phyloP scores from a whole-genome alignment of 495 filamentous ascomycete genomes.

The Xylaria longipes region DNA sequence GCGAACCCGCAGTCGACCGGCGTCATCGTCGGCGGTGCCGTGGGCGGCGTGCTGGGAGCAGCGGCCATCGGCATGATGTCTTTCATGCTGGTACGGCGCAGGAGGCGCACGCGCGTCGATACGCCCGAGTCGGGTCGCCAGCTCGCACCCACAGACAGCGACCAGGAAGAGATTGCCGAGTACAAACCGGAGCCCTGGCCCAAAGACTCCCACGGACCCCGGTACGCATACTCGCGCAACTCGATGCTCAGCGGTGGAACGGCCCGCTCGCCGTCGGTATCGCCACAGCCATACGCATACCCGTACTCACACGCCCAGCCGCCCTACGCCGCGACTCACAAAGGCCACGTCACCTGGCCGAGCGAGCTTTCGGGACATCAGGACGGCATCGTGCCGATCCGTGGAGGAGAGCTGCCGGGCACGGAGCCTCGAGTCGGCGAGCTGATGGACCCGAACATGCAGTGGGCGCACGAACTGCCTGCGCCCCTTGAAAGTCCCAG shows the following conservation, averaged over 20 bases:
- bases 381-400: conserved; percentile 14
- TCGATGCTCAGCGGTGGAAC: conserved; percentile 29
- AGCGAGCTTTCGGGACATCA: conserved; percentile 35
- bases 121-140: conserved; percentile 11
- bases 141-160: neutral
- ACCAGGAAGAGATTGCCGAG: conserved; percentile 28
- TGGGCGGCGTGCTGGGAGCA: conserved; percentile 31
- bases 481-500: conserved; percentile 32
- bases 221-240: conserved; percentile 31
- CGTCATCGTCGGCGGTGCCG: conserved; percentile 33
- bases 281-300: neutral
- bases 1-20: conserved; percentile 13
- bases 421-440: conserved; percentile 16
- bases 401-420: conserved; percentile 18
- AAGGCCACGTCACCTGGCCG: conserved; percentile 26
- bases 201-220: conserved; percentile 34
- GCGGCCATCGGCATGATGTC: conserved; percentile 13
- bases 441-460: conserved; percentile 31
- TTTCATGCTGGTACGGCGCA: conserved; percentile 27
- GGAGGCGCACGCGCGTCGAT: conserved; percentile 21
- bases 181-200: conserved; percentile 42
- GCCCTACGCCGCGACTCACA: conserved; percentile 10
- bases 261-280: conserved; percentile 3
- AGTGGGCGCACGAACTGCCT: conserved; percentile 39
- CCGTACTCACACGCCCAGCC: neutral